phyloP scores from a whole-genome alignment of 129 eudicot species.

The Tanacetum coccineum region DNA sequence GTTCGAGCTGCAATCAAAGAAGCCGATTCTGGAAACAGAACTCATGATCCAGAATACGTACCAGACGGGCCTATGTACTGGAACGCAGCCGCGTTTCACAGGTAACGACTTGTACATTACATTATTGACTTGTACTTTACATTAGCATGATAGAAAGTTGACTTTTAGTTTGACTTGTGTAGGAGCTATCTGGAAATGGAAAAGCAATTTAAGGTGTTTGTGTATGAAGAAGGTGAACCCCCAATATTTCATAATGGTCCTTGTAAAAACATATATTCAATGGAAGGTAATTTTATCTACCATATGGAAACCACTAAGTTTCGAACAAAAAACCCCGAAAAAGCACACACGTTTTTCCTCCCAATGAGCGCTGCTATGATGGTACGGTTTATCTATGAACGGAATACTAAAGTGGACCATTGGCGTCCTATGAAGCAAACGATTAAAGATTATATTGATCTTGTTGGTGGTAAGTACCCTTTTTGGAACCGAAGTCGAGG shows the following conservation, averaged over 20 bases:
- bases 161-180: background rate
- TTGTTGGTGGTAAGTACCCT: conserved; percentile 45
- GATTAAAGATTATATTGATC: conserved; percentile 39
- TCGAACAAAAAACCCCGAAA: conserved; percentile 42
- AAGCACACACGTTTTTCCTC: conserved; percentile 53
- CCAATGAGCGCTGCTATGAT: conserved; percentile 48
- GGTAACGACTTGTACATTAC: conserved; percentile 27
- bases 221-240: conserved; percentile 63
- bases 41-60: conserved; percentile 45
- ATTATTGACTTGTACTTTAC: too few relatives aligned
- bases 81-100: conserved; percentile 50
- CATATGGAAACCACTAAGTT: conserved; percentile 45
- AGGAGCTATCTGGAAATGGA: conserved; percentile 70
- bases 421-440: conserved; percentile 50
- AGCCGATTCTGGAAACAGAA: conserved; percentile 26
- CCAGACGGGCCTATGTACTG: conserved; percentile 55
- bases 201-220: conserved; percentile 42
- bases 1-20: conserved; percentile 38
- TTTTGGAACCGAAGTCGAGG: conserved; percentile 61
- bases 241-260: conserved; percentile 54
- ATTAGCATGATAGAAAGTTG: too few relatives aligned
- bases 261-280: conserved; percentile 40
- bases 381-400: conserved; percentile 43
- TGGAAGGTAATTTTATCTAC: conserved; percentile 57
- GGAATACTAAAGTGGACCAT: conserved; percentile 44